phyloP scores from a whole-genome alignment of 306 rosid genomes.

The Quercus suber region DNA sequence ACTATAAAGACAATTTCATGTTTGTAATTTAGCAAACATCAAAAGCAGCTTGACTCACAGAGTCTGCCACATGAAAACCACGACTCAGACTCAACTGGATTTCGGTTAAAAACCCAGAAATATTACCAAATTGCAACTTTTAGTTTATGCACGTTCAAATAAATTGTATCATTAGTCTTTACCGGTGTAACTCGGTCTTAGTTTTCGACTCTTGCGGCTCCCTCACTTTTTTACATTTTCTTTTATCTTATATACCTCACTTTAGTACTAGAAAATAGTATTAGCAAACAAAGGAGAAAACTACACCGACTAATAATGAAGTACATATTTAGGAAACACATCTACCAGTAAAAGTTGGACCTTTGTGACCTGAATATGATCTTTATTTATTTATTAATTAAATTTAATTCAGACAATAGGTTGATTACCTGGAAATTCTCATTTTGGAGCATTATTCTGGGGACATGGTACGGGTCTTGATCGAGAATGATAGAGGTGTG shows the following conservation, averaged over 20 bases:
- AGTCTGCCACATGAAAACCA: constrained; percentile 28
- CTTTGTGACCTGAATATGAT: no score
- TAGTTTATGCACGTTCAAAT: background rate
- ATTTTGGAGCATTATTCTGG: constrained; percentile 73
- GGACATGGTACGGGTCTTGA: constrained; percentile 63
- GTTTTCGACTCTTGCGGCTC: no score
- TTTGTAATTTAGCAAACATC: constrained; percentile 29
- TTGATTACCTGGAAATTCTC: constrained; percentile 66
- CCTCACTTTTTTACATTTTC: background rate
- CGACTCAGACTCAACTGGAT: constrained; percentile 34
- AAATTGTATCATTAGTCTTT: no score
- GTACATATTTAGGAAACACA: no score
- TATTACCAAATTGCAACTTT: background rate
- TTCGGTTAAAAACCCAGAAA: background rate
- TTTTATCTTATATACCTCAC: background rate
- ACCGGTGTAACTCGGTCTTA: no score
- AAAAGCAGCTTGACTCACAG: constrained; percentile 13
- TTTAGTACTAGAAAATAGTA: background rate
- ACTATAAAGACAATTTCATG: constrained; percentile 44
- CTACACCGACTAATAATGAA: no score
- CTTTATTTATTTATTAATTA: no score
- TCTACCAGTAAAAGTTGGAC: no score
- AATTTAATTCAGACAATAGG: background rate
- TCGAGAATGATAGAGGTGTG: constrained; percentile 79
- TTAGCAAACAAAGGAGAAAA: background rate